A percentile compares a stretch with the other conserved stretches of the same genome.
Conservation (phyloP, 176 grass and related monocot genomes). For the Neostapfia colusana region DNA sequence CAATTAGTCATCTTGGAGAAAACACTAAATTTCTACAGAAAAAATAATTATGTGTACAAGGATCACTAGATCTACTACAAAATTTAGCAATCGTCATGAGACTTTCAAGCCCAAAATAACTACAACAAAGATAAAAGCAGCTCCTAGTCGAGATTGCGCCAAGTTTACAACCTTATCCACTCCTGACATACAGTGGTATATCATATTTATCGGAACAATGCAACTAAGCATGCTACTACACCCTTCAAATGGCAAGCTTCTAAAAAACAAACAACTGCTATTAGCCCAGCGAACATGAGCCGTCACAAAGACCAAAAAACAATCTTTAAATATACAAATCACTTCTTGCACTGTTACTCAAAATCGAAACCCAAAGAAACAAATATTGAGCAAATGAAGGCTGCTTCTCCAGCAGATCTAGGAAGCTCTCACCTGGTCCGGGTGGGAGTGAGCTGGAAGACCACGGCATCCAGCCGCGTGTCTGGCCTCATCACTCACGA, state of each 20-base stretch:
- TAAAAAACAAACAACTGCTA: background rate
- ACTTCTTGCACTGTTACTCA: constrained; percentile 5
- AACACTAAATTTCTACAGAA: constrained; percentile 1
- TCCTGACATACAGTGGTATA: background rate
- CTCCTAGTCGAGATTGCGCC: background rate
- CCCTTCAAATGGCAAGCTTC: constrained; percentile 1
- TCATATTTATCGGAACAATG: background rate
- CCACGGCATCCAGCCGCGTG: constrained; percentile 68
- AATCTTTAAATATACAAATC: constrained; percentile 21
- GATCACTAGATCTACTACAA: constrained; percentile 33
- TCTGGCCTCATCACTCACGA: constrained; percentile 71
- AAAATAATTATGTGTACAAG: background rate
- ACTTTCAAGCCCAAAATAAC: constrained; percentile 9
- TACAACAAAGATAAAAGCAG: constrained; percentile 26
- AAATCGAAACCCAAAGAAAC: constrained; percentile 11
- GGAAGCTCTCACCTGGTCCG: constrained; percentile 67
- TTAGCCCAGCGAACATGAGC: background rate
- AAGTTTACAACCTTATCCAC: background rate
- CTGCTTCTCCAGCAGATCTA: constrained; percentile 40
- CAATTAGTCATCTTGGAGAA: constrained; percentile 5
- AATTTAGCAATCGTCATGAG: constrained; percentile 4
- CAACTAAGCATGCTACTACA: background rate
- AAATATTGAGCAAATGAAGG: background rate
- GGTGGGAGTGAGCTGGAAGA: constrained; percentile 94
- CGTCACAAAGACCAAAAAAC: background rate